A percentile compares a stretch with the other conserved stretches of the same genome.
These are phyloP conservation scores for Exophiala bonariae DNA, from an alignment of 2,329 filamentous ascomycete species.

Conservation along the genomic window DNA sequence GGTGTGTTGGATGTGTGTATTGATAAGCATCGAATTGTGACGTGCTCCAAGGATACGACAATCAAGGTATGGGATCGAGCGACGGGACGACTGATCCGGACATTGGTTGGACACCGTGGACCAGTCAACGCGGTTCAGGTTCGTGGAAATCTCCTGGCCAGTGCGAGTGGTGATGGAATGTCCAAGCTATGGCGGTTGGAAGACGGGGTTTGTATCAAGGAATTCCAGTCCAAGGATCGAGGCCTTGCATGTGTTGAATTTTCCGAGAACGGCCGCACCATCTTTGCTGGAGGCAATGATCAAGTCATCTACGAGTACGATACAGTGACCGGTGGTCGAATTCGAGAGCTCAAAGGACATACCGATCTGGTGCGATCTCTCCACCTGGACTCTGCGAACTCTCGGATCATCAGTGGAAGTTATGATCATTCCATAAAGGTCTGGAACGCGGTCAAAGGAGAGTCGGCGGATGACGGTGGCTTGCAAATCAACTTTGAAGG, in stretches of 20 bases:
- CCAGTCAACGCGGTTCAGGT: slow-evolving; percentile 97
- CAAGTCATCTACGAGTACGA: slow-evolving; percentile 96
- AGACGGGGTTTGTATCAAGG: slow-evolving; percentile 82
- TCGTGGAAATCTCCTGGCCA: slow-evolving; percentile 87
- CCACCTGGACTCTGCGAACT: slow-evolving; percentile 84
- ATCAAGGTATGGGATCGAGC: slow-evolving; percentile 93
- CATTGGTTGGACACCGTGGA: slow-evolving; percentile 80
- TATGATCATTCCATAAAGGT: slow-evolving; percentile 97
- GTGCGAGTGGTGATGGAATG: slow-evolving; percentile 87
- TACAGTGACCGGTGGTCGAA: slow-evolving; percentile 80
- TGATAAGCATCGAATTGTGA: slow-evolving; percentile 88
- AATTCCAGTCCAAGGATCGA: slow-evolving; percentile 87
- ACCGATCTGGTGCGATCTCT: slow-evolving; percentile 82
- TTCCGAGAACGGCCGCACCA: slow-evolving; percentile 88
- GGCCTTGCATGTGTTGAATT: slow-evolving; percentile 96
- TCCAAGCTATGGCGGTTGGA: slow-evolving; percentile 96
- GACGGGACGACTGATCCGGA: slow-evolving; percentile 73
- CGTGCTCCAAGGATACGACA: slow-evolving; percentile 91
- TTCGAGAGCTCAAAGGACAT: slow-evolving; percentile 80
- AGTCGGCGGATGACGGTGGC: slow-evolving; percentile 76
- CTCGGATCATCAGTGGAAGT: slow-evolving; percentile 83
- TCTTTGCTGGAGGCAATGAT: slow-evolving; percentile 93
- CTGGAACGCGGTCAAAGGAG: slow-evolving; percentile 80
- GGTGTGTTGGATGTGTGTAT: slow-evolving; percentile 94
- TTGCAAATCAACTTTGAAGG: slow-evolving; percentile 83